These are phyloP conservation scores for Chaetomidium leptoderma DNA, from an alignment of 495 filamentous ascomycete species.

Conservation along the genomic window DNA sequence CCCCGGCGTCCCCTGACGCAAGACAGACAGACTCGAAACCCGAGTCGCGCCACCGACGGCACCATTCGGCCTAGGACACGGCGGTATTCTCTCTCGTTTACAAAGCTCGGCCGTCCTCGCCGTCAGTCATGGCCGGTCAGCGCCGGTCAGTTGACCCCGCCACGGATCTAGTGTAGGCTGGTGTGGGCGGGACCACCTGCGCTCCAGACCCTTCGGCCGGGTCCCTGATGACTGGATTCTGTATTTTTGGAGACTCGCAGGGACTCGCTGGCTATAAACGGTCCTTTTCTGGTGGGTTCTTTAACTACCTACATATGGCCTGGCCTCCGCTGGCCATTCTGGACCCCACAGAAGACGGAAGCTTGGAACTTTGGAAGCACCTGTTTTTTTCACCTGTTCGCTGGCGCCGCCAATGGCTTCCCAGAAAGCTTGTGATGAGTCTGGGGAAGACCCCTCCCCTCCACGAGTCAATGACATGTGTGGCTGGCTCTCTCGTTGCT, in stretches of 20 bases:
- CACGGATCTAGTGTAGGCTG: not conserved
- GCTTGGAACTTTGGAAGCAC: conserved; percentile 1
- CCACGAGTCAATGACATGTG: not conserved
- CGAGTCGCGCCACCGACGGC: not conserved
- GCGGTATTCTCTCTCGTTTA: conserved; percentile 10
- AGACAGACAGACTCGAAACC: not conserved
- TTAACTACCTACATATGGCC: too few species aligned
- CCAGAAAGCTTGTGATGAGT: not conserved
- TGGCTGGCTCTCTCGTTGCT: conserved; percentile 4
- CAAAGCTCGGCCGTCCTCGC: not conserved
- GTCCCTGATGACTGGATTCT: not conserved
- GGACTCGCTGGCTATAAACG: conserved; percentile 29
- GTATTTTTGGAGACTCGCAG: not conserved
- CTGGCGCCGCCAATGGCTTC: not conserved
- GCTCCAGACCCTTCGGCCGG: not conserved
- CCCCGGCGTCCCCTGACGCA: not conserved
- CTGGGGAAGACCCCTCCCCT: not conserved
- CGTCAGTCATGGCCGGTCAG: not conserved
- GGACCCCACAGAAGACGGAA: not conserved
- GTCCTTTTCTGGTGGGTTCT: conserved; percentile 29
- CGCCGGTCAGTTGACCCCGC: conserved; percentile 9
- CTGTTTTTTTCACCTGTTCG: not conserved
- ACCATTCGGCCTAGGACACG: conserved; percentile 11
- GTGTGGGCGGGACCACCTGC: not conserved
- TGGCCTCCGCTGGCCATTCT: not conserved